These are phyloP conservation scores for Microsporum ferrugineum DNA, from an alignment of 2,329 filamentous ascomycete genomes.

Conservation along the genomic window DNA sequence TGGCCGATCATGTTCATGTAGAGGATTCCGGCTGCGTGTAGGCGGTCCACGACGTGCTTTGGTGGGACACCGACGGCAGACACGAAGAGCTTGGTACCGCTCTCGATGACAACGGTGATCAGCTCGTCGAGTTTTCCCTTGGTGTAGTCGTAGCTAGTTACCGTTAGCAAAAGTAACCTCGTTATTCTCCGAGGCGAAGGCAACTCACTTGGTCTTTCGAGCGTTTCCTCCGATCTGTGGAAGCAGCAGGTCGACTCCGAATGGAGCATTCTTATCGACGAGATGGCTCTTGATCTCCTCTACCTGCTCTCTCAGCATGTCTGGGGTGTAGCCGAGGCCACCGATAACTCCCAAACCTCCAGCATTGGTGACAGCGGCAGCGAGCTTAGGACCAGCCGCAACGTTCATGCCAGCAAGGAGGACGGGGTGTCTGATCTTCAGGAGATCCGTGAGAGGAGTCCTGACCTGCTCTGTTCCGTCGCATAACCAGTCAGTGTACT, in stretches of 20 bases:
- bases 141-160: conserved; percentile 87
- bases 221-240: conserved; percentile 91
- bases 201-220: conserved; percentile 72
- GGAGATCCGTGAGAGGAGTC: conserved; percentile 85
- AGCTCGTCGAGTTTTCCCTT: conserved; percentile 95
- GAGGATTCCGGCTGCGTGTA: conserved; percentile 76
- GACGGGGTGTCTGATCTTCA: conserved; percentile 95
- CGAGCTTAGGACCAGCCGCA: conserved; percentile 88
- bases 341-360: conserved; percentile 94
- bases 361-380: conserved; percentile 92
- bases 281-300: conserved; percentile 84
- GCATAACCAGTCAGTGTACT: neutral
- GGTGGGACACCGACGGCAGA: conserved; percentile 92
- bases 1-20: conserved; percentile 99
- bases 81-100: conserved; percentile 84
- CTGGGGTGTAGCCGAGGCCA: conserved; percentile 81
- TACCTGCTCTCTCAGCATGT: conserved; percentile 93
- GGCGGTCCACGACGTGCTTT: conserved; percentile 73
- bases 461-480: conserved; percentile 62
- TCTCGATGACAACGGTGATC: conserved; percentile 83
- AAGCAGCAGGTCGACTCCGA: conserved; percentile 85
- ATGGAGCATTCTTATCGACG: conserved; percentile 82
- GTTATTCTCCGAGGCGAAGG: neutral
- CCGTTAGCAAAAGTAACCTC: conserved; percentile 9
- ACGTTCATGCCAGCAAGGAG: conserved; percentile 99